Conservation (phyloP, 441 rosid genomes). For the Brassica hybrid region DNA sequence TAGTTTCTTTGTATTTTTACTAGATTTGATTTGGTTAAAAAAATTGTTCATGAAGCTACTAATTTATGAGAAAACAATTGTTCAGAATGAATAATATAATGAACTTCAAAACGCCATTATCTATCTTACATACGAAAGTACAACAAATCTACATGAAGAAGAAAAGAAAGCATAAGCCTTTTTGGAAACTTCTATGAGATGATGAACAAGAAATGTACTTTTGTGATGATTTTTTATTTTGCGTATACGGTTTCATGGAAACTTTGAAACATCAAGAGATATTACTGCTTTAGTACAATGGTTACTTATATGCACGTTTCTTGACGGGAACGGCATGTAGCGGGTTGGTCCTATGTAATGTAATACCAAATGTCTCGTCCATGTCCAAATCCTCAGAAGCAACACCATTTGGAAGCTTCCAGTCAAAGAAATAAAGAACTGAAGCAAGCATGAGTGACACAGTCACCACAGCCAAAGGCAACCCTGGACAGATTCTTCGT, state of each 20-base stretch:
- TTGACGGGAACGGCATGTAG: constrained; percentile 33
- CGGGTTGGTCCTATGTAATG: constrained; percentile 26
- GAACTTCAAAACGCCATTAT: no score
- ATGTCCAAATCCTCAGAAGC: constrained; percentile 27
- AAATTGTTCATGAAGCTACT: no score
- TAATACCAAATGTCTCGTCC: constrained; percentile 34
- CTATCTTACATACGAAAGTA: no score
- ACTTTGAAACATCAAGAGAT: neutral
- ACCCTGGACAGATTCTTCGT: constrained; percentile 53
- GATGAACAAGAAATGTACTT: neutral
- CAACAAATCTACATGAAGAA: no score
- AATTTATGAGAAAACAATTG: no score
- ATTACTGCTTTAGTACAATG: constrained; percentile 11
- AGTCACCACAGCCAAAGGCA: constrained; percentile 42
- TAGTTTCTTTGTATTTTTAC: no score
- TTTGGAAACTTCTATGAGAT: no score
- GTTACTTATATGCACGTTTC: neutral
- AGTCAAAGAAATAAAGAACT: constrained; percentile 41
- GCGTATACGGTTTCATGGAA: neutral
- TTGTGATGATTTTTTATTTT: neutral
- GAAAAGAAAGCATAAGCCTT: no score
- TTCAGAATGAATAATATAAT: no score
- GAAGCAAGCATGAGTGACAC: constrained; percentile 33
- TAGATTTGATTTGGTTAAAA: no score
- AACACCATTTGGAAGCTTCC: constrained; percentile 41